A percentile compares a stretch with the other conserved stretches of the same genome.
Conservation (phyloP, 2,329 filamentous ascomycete genomes). For the Fusarium pilosicola region DNA sequence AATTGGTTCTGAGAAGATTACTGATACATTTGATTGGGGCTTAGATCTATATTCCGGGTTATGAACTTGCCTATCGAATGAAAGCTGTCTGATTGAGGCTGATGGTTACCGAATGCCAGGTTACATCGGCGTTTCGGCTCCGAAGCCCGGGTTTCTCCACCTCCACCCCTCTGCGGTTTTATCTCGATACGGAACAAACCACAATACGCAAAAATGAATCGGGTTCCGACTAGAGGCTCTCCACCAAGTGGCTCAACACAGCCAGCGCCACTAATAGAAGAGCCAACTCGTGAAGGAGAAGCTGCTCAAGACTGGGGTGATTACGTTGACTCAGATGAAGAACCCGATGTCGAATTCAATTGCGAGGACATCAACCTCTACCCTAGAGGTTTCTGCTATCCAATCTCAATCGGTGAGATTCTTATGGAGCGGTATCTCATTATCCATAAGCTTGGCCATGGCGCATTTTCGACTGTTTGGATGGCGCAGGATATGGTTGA, state of each 20-base stretch:
- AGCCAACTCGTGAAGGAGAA: accelerated
- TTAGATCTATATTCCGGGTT: too few species aligned
- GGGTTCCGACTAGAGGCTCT: background rate
- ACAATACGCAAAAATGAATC: accelerated
- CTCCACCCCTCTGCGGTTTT: background rate
- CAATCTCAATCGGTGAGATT: accelerated
- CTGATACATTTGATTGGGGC: too few species aligned
- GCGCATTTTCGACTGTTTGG: background rate
- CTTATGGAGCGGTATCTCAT: background rate
- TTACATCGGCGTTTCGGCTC: background rate
- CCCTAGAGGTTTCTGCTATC: background rate
- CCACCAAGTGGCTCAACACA: accelerated
- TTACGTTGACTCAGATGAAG: background rate
- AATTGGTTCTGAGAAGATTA: accelerated
- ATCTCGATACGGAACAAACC: accelerated
- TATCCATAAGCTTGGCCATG: background rate
- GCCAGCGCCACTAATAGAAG: too few species aligned
- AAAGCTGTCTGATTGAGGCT: too few species aligned
- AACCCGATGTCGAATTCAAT: accelerated
- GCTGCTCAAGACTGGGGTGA: background rate
- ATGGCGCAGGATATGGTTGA: accelerated
- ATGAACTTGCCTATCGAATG: too few species aligned
- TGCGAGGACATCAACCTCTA: background rate
- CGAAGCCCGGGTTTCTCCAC: background rate
- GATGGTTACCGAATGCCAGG: background rate